Evolutionary conservation across 805 yeast genomes (phyloP), one percentile per base, ranked within the genome.

Genomic region (Barnettozyma californica): DNA sequence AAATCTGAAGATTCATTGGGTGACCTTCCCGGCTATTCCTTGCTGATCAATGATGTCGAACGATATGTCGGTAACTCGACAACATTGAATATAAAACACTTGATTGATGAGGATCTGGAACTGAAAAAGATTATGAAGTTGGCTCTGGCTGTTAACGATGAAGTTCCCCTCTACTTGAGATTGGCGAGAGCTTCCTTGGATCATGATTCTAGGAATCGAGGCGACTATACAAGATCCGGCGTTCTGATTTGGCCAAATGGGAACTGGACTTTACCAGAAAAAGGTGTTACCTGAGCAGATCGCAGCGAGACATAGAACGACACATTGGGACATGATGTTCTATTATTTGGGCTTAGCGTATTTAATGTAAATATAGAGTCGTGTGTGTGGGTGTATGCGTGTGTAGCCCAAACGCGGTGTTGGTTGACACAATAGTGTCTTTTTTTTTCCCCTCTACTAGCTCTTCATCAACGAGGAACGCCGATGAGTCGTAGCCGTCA

Each of bases 31-130:
- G 82, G 83, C 0, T 77, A 74, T 45, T 84, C 95, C 1, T 63
- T 90, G 41, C 59, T 90, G 37, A 68, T 90, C 25, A 89, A 90
- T 58, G 97, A 90, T 60, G 68, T 90, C 18, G 96, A 90, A 63
- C 68, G 82, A 20, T 87, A 76, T 59, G 77, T 81, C 6, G 96
- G 89, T 0, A 61, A 63, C 4, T 68, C 72, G 6, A 64, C 70
- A 3, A 62, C 74, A 1, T 63, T 86, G 20, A 71, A 77, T 49
- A 45, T 81, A 11, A 64, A 63, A 6, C 53, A 58, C 1, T 47
- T 80, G 46, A 55, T 71, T 1, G 48, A 55, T 1, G 19, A 60
- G 10, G 64, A 74, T 46, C 44, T 58, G 7, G 55, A 58, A 2
- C 59, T 71, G 27, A 51, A 60, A 2, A 41, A 58, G 1, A 56